phyloP scores from a whole-genome alignment of 768 basidiomycete species.

The Kwoniella dejecticola region DNA sequence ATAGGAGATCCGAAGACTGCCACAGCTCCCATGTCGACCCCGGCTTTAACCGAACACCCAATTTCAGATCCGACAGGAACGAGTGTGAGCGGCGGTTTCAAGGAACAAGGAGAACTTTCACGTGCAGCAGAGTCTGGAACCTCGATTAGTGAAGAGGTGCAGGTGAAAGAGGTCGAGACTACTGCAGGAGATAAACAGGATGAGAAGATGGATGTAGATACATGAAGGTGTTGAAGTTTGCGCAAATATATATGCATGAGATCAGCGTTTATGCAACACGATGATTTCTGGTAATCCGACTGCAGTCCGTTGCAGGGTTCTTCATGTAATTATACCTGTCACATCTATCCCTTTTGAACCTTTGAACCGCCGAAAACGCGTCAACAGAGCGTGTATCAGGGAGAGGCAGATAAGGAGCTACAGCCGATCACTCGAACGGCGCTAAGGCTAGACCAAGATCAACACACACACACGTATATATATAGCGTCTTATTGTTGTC shows the following conservation, averaged over 20 bases:
- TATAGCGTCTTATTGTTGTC: not conserved
- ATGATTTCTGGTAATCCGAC: no score
- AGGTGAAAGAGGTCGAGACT: not conserved
- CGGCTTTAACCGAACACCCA: constrained; percentile 7
- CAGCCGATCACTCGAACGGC: no score
- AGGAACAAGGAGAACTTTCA: not conserved
- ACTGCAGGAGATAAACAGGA: not conserved
- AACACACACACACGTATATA: not conserved
- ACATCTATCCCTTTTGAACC: no score
- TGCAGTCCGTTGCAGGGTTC: no score
- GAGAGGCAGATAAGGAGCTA: no score
- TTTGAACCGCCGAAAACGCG: no score
- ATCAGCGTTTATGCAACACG: no score
- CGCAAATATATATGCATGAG: no score
- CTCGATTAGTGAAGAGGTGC: not conserved
- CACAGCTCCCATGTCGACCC: not conserved
- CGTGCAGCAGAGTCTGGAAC: not conserved
- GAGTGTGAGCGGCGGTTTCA: not conserved
- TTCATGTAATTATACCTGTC: no score
- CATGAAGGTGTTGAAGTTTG: not conserved
- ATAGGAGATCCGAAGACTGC: not conserved
- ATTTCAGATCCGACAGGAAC: not conserved
- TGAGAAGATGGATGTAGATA: constrained; percentile 1
- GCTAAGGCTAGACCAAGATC: constrained; percentile 3
- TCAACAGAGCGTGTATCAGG: no score